phyloP scores from a whole-genome alignment of 2,329 filamentous ascomycete species.

The Ophiocordyceps sinensis region DNA sequence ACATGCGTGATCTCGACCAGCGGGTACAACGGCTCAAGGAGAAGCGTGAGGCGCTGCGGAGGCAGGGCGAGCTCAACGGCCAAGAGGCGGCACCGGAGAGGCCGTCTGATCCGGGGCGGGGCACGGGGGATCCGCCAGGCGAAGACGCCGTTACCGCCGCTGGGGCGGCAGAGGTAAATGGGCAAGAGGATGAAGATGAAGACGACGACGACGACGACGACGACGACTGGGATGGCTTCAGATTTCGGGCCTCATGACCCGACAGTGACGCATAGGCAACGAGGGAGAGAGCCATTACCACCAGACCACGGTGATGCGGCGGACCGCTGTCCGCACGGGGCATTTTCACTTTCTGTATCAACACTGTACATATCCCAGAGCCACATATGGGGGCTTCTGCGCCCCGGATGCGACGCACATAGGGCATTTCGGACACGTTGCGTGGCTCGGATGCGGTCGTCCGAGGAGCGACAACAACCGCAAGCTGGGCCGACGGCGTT shows the following conservation, averaged over 20 bases:
- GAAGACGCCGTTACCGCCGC: not conserved
- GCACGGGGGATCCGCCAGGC: not conserved
- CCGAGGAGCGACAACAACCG: too few relatives aligned
- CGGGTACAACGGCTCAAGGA: conserved; percentile 55
- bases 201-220: conserved; percentile 34
- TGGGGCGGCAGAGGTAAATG: conserved; percentile 11
- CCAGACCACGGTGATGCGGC: too few relatives aligned
- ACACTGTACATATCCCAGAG: too few relatives aligned
- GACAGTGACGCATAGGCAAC: not conserved
- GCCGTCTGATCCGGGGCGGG: not conserved
- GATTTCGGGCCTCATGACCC: conserved; percentile 21
- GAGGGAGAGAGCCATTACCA: not conserved
- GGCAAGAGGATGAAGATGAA: conserved; percentile 18
- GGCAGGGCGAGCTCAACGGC: conserved; percentile 16
- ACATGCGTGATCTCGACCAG: conserved; percentile 67
- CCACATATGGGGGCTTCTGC: too few relatives aligned
- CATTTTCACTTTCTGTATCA: too few relatives aligned
- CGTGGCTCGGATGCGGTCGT: too few relatives aligned
- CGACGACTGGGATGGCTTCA: conserved; percentile 46
- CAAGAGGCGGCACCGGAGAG: conserved; percentile 12
- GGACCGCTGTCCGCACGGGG: too few relatives aligned
- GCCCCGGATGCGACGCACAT: too few relatives aligned
- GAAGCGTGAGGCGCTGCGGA: conserved; percentile 47
- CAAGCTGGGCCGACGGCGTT: too few relatives aligned
- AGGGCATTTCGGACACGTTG: too few relatives aligned